Evolutionary conservation across 2,329 filamentous ascomycete species (phyloP), one percentile per base, ranked within the genome.

Genomic region (Kalmusia sp.): DNA sequence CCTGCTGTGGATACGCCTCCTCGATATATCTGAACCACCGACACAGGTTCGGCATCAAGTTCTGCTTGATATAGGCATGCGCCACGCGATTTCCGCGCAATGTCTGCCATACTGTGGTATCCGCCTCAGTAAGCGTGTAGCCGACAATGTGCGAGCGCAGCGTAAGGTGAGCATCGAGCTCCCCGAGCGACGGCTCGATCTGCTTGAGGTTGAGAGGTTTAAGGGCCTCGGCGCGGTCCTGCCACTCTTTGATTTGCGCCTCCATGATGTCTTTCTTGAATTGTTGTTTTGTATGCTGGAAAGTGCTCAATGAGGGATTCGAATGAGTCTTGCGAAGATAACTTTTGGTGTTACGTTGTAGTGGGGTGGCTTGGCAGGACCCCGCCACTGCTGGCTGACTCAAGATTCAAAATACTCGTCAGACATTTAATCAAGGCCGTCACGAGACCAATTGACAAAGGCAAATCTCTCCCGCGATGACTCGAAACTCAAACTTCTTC

Each of bases 21-120:
- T 96, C 92, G 62, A 98, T 82, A 73, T 89, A 96, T 66, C 81
- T 84, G 77, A 93, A 96, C 93, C 93, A 98, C 61, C 93, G 86
- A 49, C 86, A 85, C 55, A 96, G 76, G 74, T 95, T 96, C 54
- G 84, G 80, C 63, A 93, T 85, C 24, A 85, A 79, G 38, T 88
- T 90, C 77, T 91, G 91, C 77, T 91, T 90, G 65, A 96, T 82
- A 63, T 90, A 91, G 3, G 90, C 87, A 62, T 90, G 83, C 15
- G 91, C 89, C n/a, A 92, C 90, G 57, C 91, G 88, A 79, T 96
- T 97, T 65, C 85, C 87, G 52, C 91, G 88, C 49, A 97, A 83
- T 4, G 90, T 87, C 65, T 89, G 85, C 91, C 92, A 98, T 59
- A 96, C 83, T 68, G 89, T 89, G 59, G 87, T 84, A 74, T 98